Evolutionary conservation across 106 monocot species (phyloP), one percentile per base, ranked within the genome.

Genomic region (Dioscorea dumetorum): DNA sequence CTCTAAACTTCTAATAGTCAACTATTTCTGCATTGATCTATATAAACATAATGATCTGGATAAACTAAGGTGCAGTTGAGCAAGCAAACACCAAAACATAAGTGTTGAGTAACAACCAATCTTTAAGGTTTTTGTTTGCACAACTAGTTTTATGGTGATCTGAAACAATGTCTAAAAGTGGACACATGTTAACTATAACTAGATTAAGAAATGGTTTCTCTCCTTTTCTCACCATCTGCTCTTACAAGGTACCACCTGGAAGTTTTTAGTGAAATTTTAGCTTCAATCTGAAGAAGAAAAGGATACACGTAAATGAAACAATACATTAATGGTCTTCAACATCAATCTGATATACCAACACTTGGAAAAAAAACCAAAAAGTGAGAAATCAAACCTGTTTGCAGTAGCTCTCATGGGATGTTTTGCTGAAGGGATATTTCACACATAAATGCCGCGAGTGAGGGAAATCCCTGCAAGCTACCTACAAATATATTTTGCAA

Each of bases 381-480:
- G 5, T 10, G 28, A 28, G 28, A 24, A 22, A 60, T 5, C 31
- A 7, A 20, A 64, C 64, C n/a, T 34, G 10, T 33, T 5, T 5
- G 18, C 69, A 69, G 33, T 33, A 35, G 13, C 15, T 58, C 33
- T 57, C 57, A 35, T 69, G 69, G 35, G 50, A 24, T 16, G 57
- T 69, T 24, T 57, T 58, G 57, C 24, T 28, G 18, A 69, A 69
- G 16, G 58, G 69, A 35, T 58, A 58, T 20, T 23, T 21, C 13
- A 28, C 56, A 58, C 69, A 69, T 12, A 69, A 57, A 34, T 58
- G 56, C 33, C 69, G 57, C 1, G 69, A 58, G 34, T 69, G 69
- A 12, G 69, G 57, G 18, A 58, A 69, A 58, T 69, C 69, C 33
- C 69, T 50, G 22, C 56, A 57, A 24, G 69, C 69, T 57, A 69